Base-by-base conservation (phyloP, 176 grass and related monocot species). In the Puya raimondii region DNA sequence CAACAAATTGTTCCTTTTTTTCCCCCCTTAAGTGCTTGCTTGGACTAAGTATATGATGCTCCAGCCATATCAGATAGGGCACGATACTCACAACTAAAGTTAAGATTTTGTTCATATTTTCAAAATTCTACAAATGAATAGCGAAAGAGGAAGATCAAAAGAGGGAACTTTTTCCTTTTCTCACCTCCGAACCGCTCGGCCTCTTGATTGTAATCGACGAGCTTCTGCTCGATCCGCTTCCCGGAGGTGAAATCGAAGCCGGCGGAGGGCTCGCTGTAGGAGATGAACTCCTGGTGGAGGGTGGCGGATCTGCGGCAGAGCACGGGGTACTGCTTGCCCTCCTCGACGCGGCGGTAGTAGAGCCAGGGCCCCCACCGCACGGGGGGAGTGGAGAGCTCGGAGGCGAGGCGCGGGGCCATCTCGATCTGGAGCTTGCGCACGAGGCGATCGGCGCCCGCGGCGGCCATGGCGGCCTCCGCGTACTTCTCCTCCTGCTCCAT, bases 401-500 rank as follows among this genome's bases (percentile, higher is more conserved):
- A 90, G 25, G 89, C 81, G 16, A 97, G 82, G 29, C 86, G 74
- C 23, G 86, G 82, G 64, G 89, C 93, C 93, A 92, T 90, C 80
- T 97, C 93, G 25, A 92, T 85, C 67, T 92, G 89, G 67, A 97
- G 93, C 82, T 92, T 97, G 59, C 86, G 86, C 51, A 85, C 76
- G 65, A 90, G 79, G 10, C 86, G 75, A 64, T 97, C 86, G 1
- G 84, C 89, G n/a, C 81, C 93, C 11, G 78, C 58, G 49, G 79
- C 80, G 10, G 84, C 79, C 47, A 97, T 72, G 71, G 81, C 88
- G n/a, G 93, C 93, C 67, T 92, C 93, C 23, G 81, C 59, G 82
- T 97, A 97, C 74, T 80, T 92, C 84, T 97, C 89, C 82, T 97
- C 89, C 49, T 91, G 86, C 79, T 97, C 89, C 84, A 97, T 85